Evolutionary conservation across 2,329 filamentous ascomycete genomes (phyloP), one percentile per base, ranked within the genome.

Genomic region (Ophiostoma populinum): DNA sequence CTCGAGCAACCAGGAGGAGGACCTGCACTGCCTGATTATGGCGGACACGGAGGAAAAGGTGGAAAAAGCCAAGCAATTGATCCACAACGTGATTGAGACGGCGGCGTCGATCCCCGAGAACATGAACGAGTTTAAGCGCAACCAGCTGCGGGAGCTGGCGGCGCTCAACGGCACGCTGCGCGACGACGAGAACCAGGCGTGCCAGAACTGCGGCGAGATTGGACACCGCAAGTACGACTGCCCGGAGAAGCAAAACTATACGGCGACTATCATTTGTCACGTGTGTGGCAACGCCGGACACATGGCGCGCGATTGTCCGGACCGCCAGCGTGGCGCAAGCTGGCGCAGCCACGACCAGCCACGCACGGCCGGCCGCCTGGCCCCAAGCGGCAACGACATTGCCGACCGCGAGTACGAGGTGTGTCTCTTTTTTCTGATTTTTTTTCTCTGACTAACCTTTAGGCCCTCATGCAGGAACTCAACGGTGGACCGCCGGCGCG

Each of bases 1-100:
- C 61, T 85, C 87, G 57, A 95, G 90, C 70, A 98, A 98, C 67
- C 90, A 98, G 70, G 90, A 98, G 65, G 90, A 98, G 62, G 90
- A 98, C 56, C 69, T 98, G 39, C 90, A 98, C 61, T 98, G 90
- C 60, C 65, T 98, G 55, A 95, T 98, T 62, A 98, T 98, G 90
- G 90, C 90, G 51, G 90, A 98, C 53, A 95, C 87, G 24, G 92
- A 98, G 63, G 90, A 98, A 43, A 98, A 98, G 64, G 86, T 98
- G 55, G 92, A 92, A 65, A 98, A 95, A 61, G 90, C 90, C 46
- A 98, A 95, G 67, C 85, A 92, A 60, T 62, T 95, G 42, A 93
- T 98, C 44, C 87, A 98, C 60, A 94, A 95, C 47, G 80, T 98
- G 51, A 95, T 98, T 53, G 90, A 98, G 60, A 98, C 90, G 40